phyloP scores from a whole-genome alignment of 1,139 yeast species.

The Keqinozyma sinolaborantium region DNA sequence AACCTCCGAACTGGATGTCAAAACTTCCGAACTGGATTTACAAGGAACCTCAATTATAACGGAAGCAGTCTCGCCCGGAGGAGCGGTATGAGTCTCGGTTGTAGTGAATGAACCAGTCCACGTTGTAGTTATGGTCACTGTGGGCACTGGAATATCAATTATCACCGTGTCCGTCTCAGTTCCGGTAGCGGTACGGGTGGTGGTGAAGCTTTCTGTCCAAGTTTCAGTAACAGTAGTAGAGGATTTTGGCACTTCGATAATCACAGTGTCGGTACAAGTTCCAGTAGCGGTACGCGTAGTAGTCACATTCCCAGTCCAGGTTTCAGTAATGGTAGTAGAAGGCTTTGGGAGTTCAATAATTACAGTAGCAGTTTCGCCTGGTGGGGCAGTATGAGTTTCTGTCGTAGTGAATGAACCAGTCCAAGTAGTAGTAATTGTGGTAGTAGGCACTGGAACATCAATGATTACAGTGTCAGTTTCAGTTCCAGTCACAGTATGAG shows the following conservation, averaged over 20 bases:
- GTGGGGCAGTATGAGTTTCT: neutral
- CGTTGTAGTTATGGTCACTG: constrained; percentile 4
- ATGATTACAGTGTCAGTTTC: constrained; percentile 10
- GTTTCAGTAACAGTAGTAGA: constrained; percentile 8
- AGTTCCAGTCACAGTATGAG: constrained; percentile 4
- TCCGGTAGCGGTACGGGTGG: too few species aligned
- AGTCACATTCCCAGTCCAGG: constrained; percentile 3
- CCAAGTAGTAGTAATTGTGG: constrained; percentile 9
- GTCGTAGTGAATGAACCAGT: constrained; percentile 5
- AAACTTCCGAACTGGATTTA: too few species aligned
- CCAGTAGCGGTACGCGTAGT: neutral
- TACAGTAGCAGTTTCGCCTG: constrained; percentile 3
- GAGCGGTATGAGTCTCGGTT: neutral
- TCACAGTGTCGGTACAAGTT: constrained; percentile 2
- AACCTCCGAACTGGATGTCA: too few species aligned
- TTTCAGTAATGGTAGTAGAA: constrained; percentile 4
- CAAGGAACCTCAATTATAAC: constrained; percentile 14
- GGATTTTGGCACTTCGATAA: constrained; percentile 13
- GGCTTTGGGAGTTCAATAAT: constrained; percentile 9
- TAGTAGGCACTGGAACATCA: constrained; percentile 12
- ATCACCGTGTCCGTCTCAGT: too few species aligned
- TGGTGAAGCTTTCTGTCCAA: constrained; percentile 5
- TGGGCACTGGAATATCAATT: constrained; percentile 10
- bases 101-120: constrained; percentile 1
- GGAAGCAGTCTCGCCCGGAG: constrained; percentile 12